phyloP scores from a whole-genome alignment of 306 rosid genomes.

The Cicer chorassanicum region DNA sequence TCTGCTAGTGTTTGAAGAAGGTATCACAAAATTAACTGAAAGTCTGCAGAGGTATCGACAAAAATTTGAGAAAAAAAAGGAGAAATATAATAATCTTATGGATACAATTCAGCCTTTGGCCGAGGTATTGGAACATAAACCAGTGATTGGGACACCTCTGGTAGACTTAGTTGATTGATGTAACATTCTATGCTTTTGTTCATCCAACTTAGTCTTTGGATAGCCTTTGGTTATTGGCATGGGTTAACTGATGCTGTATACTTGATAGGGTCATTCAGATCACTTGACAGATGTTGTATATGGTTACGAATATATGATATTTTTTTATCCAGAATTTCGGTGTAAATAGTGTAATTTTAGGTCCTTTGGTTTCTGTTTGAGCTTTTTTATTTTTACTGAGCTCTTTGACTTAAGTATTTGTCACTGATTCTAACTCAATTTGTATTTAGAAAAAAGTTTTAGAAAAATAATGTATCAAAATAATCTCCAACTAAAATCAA shows the following conservation, averaged over 20 bases:
- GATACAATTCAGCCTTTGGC: neutral
- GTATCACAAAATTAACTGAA: neutral
- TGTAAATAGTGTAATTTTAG: no score
- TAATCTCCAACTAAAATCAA: no score
- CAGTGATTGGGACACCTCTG: neutral
- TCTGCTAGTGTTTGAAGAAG: neutral
- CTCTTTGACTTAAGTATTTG: no score
- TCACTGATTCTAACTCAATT: no score
- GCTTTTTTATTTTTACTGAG: no score
- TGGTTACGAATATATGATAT: no score
- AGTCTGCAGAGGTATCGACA: neutral
- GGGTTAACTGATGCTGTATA: no score
- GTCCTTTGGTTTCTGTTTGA: no score
- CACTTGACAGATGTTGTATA: no score
- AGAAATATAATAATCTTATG: neutral
- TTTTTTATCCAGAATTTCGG: no score
- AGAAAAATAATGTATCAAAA: no score
- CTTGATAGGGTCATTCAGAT: neutral
- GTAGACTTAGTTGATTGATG: neutral
- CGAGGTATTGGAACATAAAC: neutral
- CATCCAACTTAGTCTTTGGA: neutral
- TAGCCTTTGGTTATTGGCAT: neutral
- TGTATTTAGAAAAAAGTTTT: no score
- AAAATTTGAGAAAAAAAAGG: constrained; percentile 17
- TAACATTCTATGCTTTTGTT: neutral